Conservation (phyloP, 108 stramenopile genomes). For the Stephanodiscus minutulus region DNA sequence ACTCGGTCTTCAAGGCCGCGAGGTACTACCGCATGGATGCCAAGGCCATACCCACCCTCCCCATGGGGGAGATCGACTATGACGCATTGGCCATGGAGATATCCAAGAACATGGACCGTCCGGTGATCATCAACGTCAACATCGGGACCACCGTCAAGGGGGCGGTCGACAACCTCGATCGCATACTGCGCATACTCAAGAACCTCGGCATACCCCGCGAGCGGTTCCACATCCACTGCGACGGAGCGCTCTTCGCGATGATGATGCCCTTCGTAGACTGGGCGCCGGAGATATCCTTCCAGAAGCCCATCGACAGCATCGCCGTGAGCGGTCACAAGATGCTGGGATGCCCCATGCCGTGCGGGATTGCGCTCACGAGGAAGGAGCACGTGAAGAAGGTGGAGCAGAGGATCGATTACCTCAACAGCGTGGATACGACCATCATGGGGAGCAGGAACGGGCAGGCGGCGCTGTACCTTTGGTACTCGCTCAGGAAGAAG, state of each 20-base stretch:
- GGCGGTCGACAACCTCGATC: slow-evolving; percentile 88
- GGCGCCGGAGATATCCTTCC: slow-evolving; percentile 79
- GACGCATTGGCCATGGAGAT: slow-evolving; percentile 68
- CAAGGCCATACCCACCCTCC: slow-evolving; percentile 78
- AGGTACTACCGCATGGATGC: slow-evolving; percentile 89
- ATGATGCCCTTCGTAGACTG: slow-evolving; percentile 90
- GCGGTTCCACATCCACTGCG: slow-evolving; percentile 85
- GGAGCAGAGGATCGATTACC: slow-evolving; percentile 83
- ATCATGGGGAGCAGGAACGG: slow-evolving; percentile 86
- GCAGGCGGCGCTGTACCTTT: slow-evolving; percentile 82
- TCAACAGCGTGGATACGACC: slow-evolving; percentile 84
- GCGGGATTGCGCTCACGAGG: slow-evolving; percentile 80
- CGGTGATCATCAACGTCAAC: slow-evolving; percentile 89
- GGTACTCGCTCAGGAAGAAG: slow-evolving; percentile 91
- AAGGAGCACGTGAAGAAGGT: slow-evolving; percentile 90
- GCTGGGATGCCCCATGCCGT: slow-evolving; percentile 92
- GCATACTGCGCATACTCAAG: slow-evolving; percentile 77
- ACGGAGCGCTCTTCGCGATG: slow-evolving; percentile 89
- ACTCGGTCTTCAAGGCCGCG: slow-evolving; percentile 88
- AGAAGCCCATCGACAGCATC: slow-evolving; percentile 85
- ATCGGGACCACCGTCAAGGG: slow-evolving; percentile 93
- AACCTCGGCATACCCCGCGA: slow-evolving; percentile 77
- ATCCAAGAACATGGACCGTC: slow-evolving; percentile 68
- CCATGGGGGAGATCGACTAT: slow-evolving; percentile 91
- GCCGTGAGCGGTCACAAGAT: slow-evolving; percentile 91